Percentiles rank a stretch among this genome's conserved stretches.
phyloP scores from a whole-genome alignment of 1,284 basidiomycete genomes.

The Tremellales sp. region DNA sequence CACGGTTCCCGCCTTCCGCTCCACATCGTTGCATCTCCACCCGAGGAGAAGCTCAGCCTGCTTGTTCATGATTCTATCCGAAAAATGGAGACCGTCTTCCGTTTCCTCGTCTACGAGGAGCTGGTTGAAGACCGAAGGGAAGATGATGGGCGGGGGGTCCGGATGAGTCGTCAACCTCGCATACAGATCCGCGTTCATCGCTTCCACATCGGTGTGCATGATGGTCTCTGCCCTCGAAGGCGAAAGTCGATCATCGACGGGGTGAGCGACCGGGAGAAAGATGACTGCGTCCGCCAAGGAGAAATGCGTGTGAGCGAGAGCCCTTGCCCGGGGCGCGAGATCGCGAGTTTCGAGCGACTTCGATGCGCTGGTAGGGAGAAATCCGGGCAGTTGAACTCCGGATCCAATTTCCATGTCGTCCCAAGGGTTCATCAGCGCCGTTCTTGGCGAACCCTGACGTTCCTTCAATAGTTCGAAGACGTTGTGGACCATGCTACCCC shows the following conservation, averaged over 20 bases:
- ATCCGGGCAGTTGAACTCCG: constrained; percentile 20
- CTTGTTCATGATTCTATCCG: constrained; percentile 58
- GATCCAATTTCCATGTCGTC: constrained; percentile 31
- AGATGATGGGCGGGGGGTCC: constrained; percentile 53
- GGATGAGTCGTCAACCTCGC: constrained; percentile 58
- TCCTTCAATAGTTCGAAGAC: constrained; percentile 56
- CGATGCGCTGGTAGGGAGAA: constrained; percentile 9
- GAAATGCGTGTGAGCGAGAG: constrained; percentile 11
- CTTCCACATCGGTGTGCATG: constrained; percentile 70
- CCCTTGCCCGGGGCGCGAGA: constrained; percentile 9
- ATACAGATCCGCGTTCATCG: constrained; percentile 77
- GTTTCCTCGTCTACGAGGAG: constrained; percentile 71
- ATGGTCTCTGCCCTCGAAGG: constrained; percentile 63
- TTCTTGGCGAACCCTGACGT: constrained; percentile 36
- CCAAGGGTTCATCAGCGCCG: constrained; percentile 39
- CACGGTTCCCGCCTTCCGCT: constrained; percentile 65
- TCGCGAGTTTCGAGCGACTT: constrained; percentile 6
- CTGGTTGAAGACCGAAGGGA: constrained; percentile 72
- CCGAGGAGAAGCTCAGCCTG: constrained; percentile 80
- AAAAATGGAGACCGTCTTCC: constrained; percentile 77
- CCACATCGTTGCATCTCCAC: constrained; percentile 68
- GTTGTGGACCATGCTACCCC: constrained; percentile 67
- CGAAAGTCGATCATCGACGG: constrained; percentile 67
- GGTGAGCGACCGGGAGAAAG: constrained; percentile 70
- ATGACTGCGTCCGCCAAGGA: constrained; percentile 66